Conservation (phyloP, 1,284 basidiomycete genomes). For the Leccinum colubrinum region DNA sequence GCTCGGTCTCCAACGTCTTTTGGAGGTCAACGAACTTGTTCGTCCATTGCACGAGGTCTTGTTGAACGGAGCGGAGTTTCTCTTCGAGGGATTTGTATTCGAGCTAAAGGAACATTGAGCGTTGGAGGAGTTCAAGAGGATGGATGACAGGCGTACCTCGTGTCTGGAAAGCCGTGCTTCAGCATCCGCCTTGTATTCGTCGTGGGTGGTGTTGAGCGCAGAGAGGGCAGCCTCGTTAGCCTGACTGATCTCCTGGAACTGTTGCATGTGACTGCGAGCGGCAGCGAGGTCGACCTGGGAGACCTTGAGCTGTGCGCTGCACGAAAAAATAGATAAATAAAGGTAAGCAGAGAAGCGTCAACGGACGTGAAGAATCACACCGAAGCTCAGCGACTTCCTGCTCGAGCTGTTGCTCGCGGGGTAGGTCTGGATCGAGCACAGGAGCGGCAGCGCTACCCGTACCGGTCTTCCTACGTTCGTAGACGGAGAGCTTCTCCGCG, state of each 20-base stretch:
- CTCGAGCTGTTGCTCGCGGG: conserved; percentile 78
- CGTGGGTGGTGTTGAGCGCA: conserved; percentile 68
- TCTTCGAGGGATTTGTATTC: conserved; percentile 52
- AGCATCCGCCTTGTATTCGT: conserved; percentile 73
- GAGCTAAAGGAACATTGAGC: conserved; percentile 38
- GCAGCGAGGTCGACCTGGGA: conserved; percentile 72
- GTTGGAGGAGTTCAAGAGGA: too few relatives aligned
- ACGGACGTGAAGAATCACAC: conserved; percentile 37
- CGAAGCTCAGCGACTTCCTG: conserved; percentile 82
- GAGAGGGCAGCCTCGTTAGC: conserved; percentile 78
- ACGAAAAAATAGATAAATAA: background rate
- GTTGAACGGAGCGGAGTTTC: conserved; percentile 53
- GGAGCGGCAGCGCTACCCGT: conserved; percentile 27
- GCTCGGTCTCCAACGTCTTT: conserved; percentile 63
- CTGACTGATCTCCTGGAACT: conserved; percentile 82
- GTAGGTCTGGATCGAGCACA: conserved; percentile 45
- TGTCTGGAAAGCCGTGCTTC: conserved; percentile 64
- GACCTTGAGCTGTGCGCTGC: conserved; percentile 70
- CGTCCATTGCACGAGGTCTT: conserved; percentile 54
- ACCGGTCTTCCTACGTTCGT: conserved; percentile 63
- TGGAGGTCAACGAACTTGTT: conserved; percentile 58
- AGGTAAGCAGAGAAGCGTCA: conserved; percentile 6
- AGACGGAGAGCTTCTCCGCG: conserved; percentile 83
- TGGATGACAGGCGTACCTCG: conserved; percentile 47
- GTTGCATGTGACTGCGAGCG: conserved; percentile 71